phyloP scores from a whole-genome alignment of 1,284 basidiomycete genomes.

The Marasmius oreades region DNA sequence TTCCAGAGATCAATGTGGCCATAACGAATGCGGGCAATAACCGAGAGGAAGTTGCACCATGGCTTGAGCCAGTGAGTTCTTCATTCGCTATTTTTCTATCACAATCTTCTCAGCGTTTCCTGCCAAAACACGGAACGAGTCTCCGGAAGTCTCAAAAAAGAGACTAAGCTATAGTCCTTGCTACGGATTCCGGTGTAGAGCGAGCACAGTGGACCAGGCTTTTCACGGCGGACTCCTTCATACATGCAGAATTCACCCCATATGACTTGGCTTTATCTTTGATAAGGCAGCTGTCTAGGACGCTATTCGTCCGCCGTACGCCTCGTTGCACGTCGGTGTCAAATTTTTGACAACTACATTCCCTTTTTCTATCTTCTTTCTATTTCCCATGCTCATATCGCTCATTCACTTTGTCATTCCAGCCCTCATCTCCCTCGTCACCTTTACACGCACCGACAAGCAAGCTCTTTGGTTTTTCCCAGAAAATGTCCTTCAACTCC shows the following conservation, averaged over 20 bases:
- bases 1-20: conserved; percentile 2
- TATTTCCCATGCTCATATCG: background rate
- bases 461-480: conserved; percentile 29
- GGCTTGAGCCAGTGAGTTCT: background rate
- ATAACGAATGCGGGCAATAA: background rate
- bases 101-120: too few species aligned
- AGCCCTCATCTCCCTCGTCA: background rate
- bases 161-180: too few species aligned
- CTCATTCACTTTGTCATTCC: background rate
- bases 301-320: background rate
- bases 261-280: background rate
- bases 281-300: background rate
- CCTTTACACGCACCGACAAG: background rate
- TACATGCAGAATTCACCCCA: background rate
- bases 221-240: too few species aligned
- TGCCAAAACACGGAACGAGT: too few species aligned
- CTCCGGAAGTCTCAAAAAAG: too few species aligned
- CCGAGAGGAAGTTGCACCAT: background rate
- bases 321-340: background rate
- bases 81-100: background rate
- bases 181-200: too few species aligned
- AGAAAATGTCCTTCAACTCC: conserved; percentile 28
- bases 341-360: background rate
- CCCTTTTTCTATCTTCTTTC: background rate
- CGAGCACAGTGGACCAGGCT: too few species aligned